Conservation (phyloP, 768 basidiomycete genomes). For the Fomitopsis pulvina region DNA sequence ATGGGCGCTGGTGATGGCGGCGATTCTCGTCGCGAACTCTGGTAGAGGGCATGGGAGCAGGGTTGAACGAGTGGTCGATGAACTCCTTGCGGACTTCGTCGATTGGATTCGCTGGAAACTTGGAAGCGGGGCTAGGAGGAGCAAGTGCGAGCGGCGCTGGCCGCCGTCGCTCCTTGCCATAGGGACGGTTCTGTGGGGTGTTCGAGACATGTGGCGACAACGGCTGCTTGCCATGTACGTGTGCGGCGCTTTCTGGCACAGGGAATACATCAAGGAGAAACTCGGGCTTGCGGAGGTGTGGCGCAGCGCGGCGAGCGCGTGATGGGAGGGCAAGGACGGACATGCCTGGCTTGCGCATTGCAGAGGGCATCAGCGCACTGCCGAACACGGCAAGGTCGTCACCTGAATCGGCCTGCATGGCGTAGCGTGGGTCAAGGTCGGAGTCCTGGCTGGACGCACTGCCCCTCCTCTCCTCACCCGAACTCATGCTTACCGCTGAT, state of each 20-base stretch:
- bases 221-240: slow-evolving; percentile 15
- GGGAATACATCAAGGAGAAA: slow-evolving; percentile 28
- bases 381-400: slow-evolving; percentile 32
- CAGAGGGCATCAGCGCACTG: slow-evolving; percentile 18
- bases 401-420: slow-evolving; percentile 32
- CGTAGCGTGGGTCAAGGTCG: slow-evolving; percentile 43
- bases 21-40: not conserved
- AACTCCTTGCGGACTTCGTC: slow-evolving; percentile 36
- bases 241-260: slow-evolving; percentile 13
- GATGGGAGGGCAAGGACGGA: slow-evolving; percentile 32
- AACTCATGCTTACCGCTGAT: slow-evolving; percentile 19
- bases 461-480: slow-evolving; percentile 31
- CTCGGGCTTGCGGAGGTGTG: slow-evolving; percentile 31
- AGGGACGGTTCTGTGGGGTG: slow-evolving; percentile 8
- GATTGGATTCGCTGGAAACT: slow-evolving; percentile 29
- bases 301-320: slow-evolving; percentile 28
- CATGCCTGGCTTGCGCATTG: slow-evolving; percentile 24
- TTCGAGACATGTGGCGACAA: slow-evolving; percentile 3
- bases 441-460: slow-evolving; percentile 48
- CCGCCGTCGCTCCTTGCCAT: slow-evolving; percentile 29
- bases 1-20: not conserved
- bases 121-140: slow-evolving; percentile 24
- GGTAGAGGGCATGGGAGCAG: slow-evolving; percentile 15
- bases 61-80: slow-evolving; percentile 38
- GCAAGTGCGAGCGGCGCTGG: slow-evolving; percentile 37